Evolutionary conservation across 208 protist species (phyloP).

Genomic region (Giardia duodenalis): DNA sequence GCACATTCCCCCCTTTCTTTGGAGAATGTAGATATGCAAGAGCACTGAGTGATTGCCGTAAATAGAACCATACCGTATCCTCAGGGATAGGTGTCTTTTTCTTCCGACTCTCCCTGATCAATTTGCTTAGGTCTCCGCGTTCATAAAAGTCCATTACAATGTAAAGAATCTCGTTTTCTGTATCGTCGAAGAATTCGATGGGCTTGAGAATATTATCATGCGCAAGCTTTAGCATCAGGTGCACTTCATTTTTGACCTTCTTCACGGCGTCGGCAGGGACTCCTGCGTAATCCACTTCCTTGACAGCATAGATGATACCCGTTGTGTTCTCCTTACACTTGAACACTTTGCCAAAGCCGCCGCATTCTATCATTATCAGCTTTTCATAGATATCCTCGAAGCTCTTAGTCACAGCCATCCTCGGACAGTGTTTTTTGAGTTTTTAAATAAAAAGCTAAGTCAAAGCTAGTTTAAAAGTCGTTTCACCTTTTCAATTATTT

Average conservation of each 20-base stretch:
- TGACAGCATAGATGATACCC: background rate
- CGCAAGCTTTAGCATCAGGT: background rate
- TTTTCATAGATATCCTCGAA: background rate
- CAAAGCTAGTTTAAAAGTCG: too few species aligned
- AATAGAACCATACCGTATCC: background rate
- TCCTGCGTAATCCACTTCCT: background rate
- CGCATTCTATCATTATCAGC: background rate
- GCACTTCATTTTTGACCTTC: background rate
- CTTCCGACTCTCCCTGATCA: background rate
- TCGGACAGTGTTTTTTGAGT: too few species aligned
- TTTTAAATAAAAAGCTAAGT: too few species aligned
- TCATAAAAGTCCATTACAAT: constrained; percentile 7
- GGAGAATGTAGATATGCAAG: background rate
- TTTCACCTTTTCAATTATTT: too few species aligned
- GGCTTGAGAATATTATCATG: background rate
- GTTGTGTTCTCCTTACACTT: background rate
- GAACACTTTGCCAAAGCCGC: background rate
- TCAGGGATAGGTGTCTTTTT: background rate
- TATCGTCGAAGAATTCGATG: background rate
- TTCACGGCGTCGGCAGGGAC: background rate
- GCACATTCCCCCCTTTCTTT: background rate
- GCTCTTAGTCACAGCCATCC: too few species aligned
- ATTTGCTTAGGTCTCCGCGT: background rate
- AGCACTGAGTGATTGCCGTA: background rate
- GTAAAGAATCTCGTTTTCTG: background rate